A percentile compares a stretch with the other conserved stretches of the same genome.
These are phyloP conservation scores for Clonostachys chloroleuca DNA, from an alignment of 2,329 filamentous ascomycete species.

Conservation along the genomic window DNA sequence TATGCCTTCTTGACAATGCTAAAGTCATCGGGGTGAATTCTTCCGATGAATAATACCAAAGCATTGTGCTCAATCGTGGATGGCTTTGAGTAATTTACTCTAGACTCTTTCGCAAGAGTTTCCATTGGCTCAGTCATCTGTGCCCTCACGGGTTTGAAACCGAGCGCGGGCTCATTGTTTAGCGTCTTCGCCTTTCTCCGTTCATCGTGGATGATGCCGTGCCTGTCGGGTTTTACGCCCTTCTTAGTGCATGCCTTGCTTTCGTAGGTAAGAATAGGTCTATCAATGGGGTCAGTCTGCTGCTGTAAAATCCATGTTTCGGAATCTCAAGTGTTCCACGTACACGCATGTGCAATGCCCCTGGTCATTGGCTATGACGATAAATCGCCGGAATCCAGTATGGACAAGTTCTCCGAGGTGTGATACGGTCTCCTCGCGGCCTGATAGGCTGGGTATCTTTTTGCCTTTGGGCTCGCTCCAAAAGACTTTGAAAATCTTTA, in stretches of 20 bases:
- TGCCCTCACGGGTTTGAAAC: conserved; percentile 40
- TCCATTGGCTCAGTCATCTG: conserved; percentile 36
- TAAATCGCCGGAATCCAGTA: conserved; percentile 47
- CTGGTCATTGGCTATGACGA: conserved; percentile 44
- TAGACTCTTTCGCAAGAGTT: conserved; percentile 41
- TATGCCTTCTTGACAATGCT: conserved; percentile 33
- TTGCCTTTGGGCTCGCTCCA: conserved; percentile 48
- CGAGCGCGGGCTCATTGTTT: conserved; percentile 38
- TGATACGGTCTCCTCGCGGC: conserved; percentile 25
- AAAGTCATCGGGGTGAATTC: conserved; percentile 30
- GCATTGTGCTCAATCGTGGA: conserved; percentile 54
- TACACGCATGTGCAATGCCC: conserved; percentile 55
- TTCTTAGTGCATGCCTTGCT: conserved; percentile 44
- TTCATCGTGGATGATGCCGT: conserved; percentile 45
- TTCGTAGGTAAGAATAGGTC: conserved; percentile 53
- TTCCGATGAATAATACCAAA: conserved; percentile 53
- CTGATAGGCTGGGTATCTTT: conserved; percentile 21
- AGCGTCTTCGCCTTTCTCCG: conserved; percentile 23
- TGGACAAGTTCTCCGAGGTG: conserved; percentile 25
- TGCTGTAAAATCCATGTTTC: background rate
- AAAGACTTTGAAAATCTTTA: conserved; percentile 48
- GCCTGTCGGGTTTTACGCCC: conserved; percentile 46
- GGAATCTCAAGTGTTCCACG: conserved; percentile 12
- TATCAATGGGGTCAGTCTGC: conserved; percentile 13
- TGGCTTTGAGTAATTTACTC: conserved; percentile 54